phyloP scores from a whole-genome alignment of 1,284 basidiomycete species.

The Flammula alnicola region DNA sequence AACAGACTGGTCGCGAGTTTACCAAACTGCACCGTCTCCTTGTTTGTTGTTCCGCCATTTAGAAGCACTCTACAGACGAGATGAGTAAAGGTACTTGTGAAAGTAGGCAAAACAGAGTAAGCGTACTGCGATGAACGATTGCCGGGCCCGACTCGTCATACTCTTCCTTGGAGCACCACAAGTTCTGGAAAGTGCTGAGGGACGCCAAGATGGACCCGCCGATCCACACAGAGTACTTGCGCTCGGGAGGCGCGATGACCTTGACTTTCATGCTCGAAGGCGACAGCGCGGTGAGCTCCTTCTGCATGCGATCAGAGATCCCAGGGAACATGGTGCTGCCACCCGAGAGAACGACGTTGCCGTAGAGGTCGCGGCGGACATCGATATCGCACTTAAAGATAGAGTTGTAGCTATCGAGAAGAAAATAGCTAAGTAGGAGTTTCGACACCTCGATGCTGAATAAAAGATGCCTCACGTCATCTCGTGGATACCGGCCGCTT shows the following conservation, averaged over 20 bases:
- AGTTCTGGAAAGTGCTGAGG: slow-evolving; percentile 94
- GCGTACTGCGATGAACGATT: slow-evolving; percentile 82
- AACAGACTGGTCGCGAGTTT: no score
- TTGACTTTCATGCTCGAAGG: slow-evolving; percentile 94
- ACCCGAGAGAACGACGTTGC: slow-evolving; percentile 92
- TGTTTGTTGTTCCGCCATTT: slow-evolving; percentile 19
- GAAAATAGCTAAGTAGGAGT: neutral
- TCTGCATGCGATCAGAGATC: slow-evolving; percentile 97
- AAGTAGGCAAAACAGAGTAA: slow-evolving; percentile 1
- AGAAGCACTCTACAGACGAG: slow-evolving; percentile 37
- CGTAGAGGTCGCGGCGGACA: slow-evolving; percentile 87
- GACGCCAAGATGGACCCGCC: slow-evolving; percentile 98
- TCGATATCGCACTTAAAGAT: slow-evolving; percentile 83
- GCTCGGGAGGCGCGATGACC: slow-evolving; percentile 91
- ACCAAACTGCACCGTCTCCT: neutral
- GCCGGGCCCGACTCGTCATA: slow-evolving; percentile 89
- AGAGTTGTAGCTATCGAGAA: slow-evolving; percentile 75
- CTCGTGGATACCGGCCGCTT: slow-evolving; percentile 95
- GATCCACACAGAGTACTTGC: slow-evolving; percentile 98
- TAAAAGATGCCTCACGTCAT: slow-evolving; percentile 67
- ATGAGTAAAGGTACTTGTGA: slow-evolving; percentile 33
- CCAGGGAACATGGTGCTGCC: slow-evolving; percentile 98
- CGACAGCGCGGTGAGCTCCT: slow-evolving; percentile 89
- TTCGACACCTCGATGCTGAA: slow-evolving; percentile 3
- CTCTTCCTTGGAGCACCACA: slow-evolving; percentile 93